Base-by-base conservation (phyloP, 2,329 filamentous ascomycete species). In the Calonectria pseudoturangicola region DNA sequence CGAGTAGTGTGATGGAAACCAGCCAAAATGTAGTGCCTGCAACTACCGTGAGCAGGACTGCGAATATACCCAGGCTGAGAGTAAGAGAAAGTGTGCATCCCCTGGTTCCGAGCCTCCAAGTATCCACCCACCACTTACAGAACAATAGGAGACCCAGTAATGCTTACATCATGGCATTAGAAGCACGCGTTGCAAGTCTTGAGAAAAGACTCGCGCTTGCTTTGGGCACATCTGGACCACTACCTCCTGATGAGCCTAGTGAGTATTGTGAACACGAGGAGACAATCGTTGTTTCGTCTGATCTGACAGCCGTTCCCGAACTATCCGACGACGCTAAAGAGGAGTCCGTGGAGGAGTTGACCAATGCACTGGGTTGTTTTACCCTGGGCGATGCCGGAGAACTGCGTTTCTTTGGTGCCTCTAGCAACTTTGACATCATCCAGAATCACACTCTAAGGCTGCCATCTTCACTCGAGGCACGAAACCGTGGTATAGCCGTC, bases 1-100 rank as follows among this genome's bases (percentile, higher is more conserved):
- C 25, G 28, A 4, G n/a, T 47, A 74, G 73, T 74, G 73, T 16
- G 73, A 74, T n/a, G 70, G 73, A 12, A 18, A 68, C 4, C 66
- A 70, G n/a, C 73, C 73, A 25, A 36, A 25, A 51, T 74, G 73
- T 56, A 63, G 39, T 6, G 66, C 66, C 6, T 74, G 73, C 56
- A 66, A 50, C 4, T 63, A 69, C 21, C 50, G 70, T 9, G 45
- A 64, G 10, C 50, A 73, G 48, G 66, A 67, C 13, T 74, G 73
- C 39, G 70, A 73, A 18, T 74, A 74, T 30, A 54, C 60, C 0
- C 51, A 72, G n/a, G 66, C 45, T 1, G 73, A 69, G 33, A 73
- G 62, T 28, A 74, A 73, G 50, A 63, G 73, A 60, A 74, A 62
- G 73, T 73, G 7, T 2, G 62, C 27, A 43, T n/a, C 5, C 6